These are phyloP conservation scores for Ceratobasidium sp. DNA, from an alignment of 1,284 basidiomycete species.

Conservation along the genomic window DNA sequence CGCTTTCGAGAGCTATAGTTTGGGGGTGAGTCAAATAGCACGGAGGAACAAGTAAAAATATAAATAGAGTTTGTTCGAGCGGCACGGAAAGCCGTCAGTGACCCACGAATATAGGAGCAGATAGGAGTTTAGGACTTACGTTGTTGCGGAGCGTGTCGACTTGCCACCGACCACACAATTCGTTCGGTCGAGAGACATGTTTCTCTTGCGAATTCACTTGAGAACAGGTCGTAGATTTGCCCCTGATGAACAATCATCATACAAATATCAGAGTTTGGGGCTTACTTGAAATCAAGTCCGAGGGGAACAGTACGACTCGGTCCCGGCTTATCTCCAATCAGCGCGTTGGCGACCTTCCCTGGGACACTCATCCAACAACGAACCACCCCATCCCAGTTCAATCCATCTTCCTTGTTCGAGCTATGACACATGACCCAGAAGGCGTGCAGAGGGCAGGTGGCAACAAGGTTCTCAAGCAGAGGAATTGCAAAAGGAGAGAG, in stretches of 20 bases:
- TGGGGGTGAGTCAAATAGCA: constrained; percentile 47
- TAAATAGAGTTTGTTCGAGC: neutral
- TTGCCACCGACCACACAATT: constrained; percentile 6
- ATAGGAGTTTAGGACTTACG: constrained; percentile 1
- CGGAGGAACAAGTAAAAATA: neutral
- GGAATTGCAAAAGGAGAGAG: constrained; percentile 50
- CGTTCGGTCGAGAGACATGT: constrained; percentile 16
- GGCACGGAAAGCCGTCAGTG: neutral
- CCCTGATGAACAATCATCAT: constrained; percentile 61
- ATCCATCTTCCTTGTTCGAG: constrained; percentile 51
- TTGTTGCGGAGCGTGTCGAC: neutral
- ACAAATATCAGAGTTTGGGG: constrained; percentile 54
- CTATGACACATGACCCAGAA: constrained; percentile 55
- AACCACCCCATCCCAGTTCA: constrained; percentile 74
- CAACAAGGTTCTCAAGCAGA: constrained; percentile 65
- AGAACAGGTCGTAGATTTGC: constrained; percentile 51
- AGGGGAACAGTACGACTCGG: constrained; percentile 55
- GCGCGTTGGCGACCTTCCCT: constrained; percentile 72
- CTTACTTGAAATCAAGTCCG: constrained; percentile 44
- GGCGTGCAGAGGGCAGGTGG: constrained; percentile 73
- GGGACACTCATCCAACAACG: constrained; percentile 70
- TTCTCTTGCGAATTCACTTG: constrained; percentile 51
- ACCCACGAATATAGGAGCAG: neutral
- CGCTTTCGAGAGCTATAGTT: constrained; percentile 53
- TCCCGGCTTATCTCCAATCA: constrained; percentile 53